Conservation (phyloP, 2,329 filamentous ascomycete genomes). For the Zarea fungicola region DNA sequence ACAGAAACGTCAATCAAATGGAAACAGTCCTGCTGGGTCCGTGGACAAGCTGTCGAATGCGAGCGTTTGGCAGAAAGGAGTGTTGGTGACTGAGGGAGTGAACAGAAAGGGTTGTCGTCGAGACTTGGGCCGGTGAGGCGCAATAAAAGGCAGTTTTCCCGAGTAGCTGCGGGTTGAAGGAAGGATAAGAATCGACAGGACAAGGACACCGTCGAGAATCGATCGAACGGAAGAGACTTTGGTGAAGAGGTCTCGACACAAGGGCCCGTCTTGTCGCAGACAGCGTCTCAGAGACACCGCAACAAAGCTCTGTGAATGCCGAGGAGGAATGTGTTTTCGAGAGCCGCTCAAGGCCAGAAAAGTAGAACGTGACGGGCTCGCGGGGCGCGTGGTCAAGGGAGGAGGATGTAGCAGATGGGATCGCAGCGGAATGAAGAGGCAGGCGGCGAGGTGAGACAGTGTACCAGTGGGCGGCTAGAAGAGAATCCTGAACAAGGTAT, state of each 20-base stretch:
- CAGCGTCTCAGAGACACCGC: neutral
- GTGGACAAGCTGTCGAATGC: slow-evolving; percentile 17
- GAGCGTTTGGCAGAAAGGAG: slow-evolving; percentile 17
- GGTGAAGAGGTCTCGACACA: neutral
- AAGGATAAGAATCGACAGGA: neutral
- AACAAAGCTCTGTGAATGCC: neutral
- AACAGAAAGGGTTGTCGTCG: slow-evolving; percentile 6
- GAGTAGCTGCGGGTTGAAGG: neutral
- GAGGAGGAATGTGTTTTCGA: neutral
- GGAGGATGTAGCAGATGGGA: slow-evolving; percentile 15
- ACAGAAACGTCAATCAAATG: slow-evolving; percentile 9
- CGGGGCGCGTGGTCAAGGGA: slow-evolving; percentile 11
- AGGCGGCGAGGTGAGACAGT: slow-evolving; percentile 19
- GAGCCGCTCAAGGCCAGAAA: neutral
- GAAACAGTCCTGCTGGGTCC: slow-evolving; percentile 13
- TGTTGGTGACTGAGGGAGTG: neutral
- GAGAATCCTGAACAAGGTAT: neutral
- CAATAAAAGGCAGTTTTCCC: neutral
- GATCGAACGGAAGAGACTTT: neutral
- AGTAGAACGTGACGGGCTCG: neutral
- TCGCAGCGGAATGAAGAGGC: slow-evolving; percentile 21
- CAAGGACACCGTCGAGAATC: neutral
- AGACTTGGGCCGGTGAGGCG: slow-evolving; percentile 11
- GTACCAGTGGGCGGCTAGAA: slow-evolving; percentile 14
- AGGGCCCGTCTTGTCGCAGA: slow-evolving; percentile 8